Evolutionary conservation across 1,139 yeast species (phyloP).

Genomic region (Torulaspora pretoriensis): DNA sequence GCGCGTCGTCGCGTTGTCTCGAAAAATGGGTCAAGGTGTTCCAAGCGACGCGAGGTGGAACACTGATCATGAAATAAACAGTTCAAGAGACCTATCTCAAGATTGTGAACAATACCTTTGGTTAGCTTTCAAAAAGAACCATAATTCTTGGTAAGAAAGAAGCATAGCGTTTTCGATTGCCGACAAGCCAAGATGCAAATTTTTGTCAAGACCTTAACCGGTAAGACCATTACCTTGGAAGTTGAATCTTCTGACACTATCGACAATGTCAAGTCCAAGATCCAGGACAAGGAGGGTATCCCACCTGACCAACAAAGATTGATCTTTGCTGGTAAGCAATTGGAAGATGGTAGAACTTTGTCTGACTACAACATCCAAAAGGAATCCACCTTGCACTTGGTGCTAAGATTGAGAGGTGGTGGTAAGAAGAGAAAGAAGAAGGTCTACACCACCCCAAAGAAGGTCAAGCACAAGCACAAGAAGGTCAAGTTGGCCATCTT

Average conservation of each 20-base stretch:
- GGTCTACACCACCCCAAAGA: constrained; percentile 99
- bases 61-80: background rate
- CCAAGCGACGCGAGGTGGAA: background rate
- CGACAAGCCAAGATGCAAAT: constrained; percentile 78
- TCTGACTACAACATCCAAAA: constrained; percentile 99
- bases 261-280: constrained; percentile 98
- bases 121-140: background rate
- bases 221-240: constrained; percentile 98
- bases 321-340: constrained; percentile 99
- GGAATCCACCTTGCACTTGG: constrained; percentile 98
- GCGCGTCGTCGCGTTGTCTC: constrained; percentile 5
- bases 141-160: constrained; percentile 37
- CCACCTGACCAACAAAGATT: constrained; percentile 99
- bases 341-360: constrained; percentile 98
- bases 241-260: constrained; percentile 99
- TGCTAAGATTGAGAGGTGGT: constrained; percentile 99
- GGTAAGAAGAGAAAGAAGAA: constrained; percentile 99
- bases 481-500: constrained; percentile 98
- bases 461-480: constrained; percentile 99
- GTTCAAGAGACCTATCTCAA: background rate
- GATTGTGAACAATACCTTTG: background rate
- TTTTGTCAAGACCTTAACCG: constrained; percentile 98
- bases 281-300: constrained; percentile 98
- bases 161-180: constrained; percentile 37
- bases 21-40: background rate